A percentile compares a stretch with the other conserved stretches of the same genome.
Conservation (phyloP, 208 protist species). For the Sergeia podlipaevii region DNA sequence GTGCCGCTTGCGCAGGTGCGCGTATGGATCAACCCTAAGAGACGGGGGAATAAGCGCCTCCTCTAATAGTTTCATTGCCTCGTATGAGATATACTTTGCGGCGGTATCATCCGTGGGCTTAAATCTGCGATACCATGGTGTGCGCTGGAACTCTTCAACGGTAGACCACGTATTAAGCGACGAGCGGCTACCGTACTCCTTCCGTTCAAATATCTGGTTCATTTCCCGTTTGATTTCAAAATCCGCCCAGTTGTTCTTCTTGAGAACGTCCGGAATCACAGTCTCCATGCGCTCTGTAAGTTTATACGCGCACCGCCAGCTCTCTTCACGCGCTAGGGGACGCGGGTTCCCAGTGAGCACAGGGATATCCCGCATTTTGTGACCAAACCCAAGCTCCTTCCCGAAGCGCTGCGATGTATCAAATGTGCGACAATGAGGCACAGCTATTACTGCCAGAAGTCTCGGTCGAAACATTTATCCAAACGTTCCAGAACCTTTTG, state of each 20-base stretch:
- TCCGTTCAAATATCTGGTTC: constrained; percentile 78
- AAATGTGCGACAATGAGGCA: constrained; percentile 33
- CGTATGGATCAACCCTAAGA: constrained; percentile 72
- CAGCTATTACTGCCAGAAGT: background rate
- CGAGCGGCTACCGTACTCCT: constrained; percentile 48
- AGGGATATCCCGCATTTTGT: constrained; percentile 87
- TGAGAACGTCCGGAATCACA: constrained; percentile 70
- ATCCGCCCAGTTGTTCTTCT: constrained; percentile 50
- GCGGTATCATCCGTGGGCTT: constrained; percentile 74
- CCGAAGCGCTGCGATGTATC: constrained; percentile 59
- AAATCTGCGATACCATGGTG: constrained; percentile 87
- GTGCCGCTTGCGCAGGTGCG: constrained; percentile 85
- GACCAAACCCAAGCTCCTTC: constrained; percentile 78
- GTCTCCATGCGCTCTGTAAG: constrained; percentile 84
- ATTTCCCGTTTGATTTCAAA: constrained; percentile 75
- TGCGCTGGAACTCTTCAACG: constrained; percentile 89
- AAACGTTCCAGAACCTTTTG: background rate
- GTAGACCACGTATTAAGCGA: constrained; percentile 86
- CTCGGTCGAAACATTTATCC: background rate
- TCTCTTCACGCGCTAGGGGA: constrained; percentile 66
- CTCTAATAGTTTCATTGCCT: constrained; percentile 85
- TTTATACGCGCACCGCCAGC: constrained; percentile 81
- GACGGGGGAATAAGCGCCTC: constrained; percentile 75
- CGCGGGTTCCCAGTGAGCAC: constrained; percentile 84
- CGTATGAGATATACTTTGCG: constrained; percentile 86